Conservation (phyloP, 352 stramenopile genomes). For the Pythium pectinolyticum region DNA sequence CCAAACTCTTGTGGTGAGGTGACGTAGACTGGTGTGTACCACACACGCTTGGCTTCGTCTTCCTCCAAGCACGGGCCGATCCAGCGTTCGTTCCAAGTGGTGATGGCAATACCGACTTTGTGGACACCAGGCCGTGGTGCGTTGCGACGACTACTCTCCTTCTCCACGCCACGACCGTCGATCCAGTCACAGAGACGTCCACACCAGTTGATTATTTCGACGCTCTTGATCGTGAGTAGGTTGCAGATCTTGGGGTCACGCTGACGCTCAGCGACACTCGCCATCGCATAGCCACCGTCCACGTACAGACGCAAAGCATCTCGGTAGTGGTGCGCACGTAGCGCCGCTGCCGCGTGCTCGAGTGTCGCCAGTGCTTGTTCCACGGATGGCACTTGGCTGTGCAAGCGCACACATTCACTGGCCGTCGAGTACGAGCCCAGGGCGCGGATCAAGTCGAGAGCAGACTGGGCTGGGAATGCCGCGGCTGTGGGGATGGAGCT, state of each 20-base stretch:
- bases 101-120: slow-evolving; percentile 74
- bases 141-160: too few relatives aligned
- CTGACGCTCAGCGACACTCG: slow-evolving; percentile 77
- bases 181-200: slow-evolving; percentile 81
- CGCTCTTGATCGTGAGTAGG: slow-evolving; percentile 80
- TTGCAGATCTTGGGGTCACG: slow-evolving; percentile 85
- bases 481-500: slow-evolving; percentile 71
- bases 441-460: slow-evolving; percentile 71
- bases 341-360: slow-evolving; percentile 60
- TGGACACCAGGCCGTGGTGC: slow-evolving; percentile 73
- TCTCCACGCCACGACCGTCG: slow-evolving; percentile 70
- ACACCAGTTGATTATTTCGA: slow-evolving; percentile 87
- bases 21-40: slow-evolving; percentile 78
- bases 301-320: slow-evolving; percentile 83
- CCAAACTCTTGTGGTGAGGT: slow-evolving; percentile 71
- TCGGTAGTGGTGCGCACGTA: slow-evolving; percentile 62
- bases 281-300: slow-evolving; percentile 82
- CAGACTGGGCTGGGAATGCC: slow-evolving; percentile 49
- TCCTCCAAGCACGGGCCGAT: slow-evolving; percentile 65
- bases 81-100: slow-evolving; percentile 76
- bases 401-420: slow-evolving; percentile 69
- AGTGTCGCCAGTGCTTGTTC: slow-evolving; percentile 76
- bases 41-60: slow-evolving; percentile 72
- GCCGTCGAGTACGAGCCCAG: slow-evolving; percentile 77
- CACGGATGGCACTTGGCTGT: slow-evolving; percentile 70